Percentiles rank a stretch among this genome's conserved stretches.
Evolutionary conservation across 306 rosid genomes (phyloP).

Genomic region (Quercus mongolica): DNA sequence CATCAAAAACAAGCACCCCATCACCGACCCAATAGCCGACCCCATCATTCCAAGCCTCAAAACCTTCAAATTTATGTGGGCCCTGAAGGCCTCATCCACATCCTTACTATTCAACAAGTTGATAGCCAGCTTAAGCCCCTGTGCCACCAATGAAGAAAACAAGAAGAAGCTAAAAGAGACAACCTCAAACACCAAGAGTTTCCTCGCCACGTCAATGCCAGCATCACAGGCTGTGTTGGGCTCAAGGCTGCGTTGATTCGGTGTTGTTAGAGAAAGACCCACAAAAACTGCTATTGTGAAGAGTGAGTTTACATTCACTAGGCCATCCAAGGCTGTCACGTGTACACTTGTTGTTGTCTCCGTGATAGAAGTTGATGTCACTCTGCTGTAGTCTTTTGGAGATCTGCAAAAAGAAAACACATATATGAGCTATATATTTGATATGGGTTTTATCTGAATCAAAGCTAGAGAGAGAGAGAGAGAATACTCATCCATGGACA

Average conservation of each 20-base stretch:
- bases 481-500: no score
- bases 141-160: conserved; percentile 76
- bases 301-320: conserved; percentile 86
- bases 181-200: conserved; percentile 80
- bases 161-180: conserved; percentile 91
- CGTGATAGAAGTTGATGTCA: conserved; percentile 19
- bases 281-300: conserved; percentile 95
- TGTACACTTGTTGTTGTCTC: conserved; percentile 70
- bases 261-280: conserved; percentile 77
- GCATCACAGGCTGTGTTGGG: conserved; percentile 67
- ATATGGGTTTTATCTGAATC: no score
- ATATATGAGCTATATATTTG: no score
- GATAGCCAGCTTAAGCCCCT: conserved; percentile 84
- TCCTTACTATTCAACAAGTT: conserved; percentile 74
- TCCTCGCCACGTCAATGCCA: conserved; percentile 54
- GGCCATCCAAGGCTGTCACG: conserved; percentile 83
- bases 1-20: conserved; percentile 81
- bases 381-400: conserved; percentile 38
- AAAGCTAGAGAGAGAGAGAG: no score
- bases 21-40: conserved; percentile 79
- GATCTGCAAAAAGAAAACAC: conserved; percentile 41
- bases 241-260: conserved; percentile 55
- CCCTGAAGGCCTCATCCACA: conserved; percentile 67
- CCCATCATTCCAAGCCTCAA: conserved; percentile 77
- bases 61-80: conserved; percentile 65